These are phyloP conservation scores for Brassica juncea DNA, from an alignment of 345 rosid genomes.

Conservation along the genomic window DNA sequence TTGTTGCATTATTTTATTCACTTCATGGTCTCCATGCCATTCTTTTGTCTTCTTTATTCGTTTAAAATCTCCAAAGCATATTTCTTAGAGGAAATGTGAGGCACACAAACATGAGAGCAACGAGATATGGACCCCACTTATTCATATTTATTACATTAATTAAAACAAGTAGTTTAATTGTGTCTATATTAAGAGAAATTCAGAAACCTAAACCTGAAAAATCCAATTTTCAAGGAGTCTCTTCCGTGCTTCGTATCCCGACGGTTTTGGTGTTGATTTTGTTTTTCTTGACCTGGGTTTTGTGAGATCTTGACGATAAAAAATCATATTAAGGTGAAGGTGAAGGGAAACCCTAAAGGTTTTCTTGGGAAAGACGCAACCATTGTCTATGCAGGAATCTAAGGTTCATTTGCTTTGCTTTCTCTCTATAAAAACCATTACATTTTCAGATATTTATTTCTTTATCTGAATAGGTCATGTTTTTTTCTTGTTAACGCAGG, in stretches of 20 bases:
- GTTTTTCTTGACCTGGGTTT: conserved; percentile 20
- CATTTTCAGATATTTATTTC: background rate
- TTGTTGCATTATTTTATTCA: conserved; percentile 6
- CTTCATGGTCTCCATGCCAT: conserved; percentile 44
- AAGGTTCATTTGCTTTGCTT: conserved; percentile 28
- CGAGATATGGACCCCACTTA: conserved; percentile 29
- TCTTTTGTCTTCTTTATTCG: conserved; percentile 7
- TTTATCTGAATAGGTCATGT: background rate
- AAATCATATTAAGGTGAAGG: background rate
- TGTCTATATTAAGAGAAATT: conserved; percentile 40
- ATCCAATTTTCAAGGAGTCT: conserved; percentile 19
- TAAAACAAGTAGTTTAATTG: conserved; percentile 20
- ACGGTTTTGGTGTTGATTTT: conserved; percentile 25
- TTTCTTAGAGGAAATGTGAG: conserved; percentile 31
- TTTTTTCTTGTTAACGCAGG: conserved; percentile 22
- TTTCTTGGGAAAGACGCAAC: conserved; percentile 30
- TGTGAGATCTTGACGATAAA: conserved; percentile 10
- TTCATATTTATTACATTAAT: background rate
- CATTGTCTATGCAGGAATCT: conserved; percentile 22
- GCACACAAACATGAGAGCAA: conserved; percentile 36
- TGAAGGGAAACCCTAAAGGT: conserved; percentile 32
- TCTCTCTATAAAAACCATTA: background rate
- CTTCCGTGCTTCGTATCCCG: conserved; percentile 23
- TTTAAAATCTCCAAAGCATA: conserved; percentile 11
- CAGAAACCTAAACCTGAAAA: conserved; percentile 36